These are phyloP conservation scores for Talaromyces liani DNA, from an alignment of 495 filamentous ascomycete species.

Conservation along the genomic window DNA sequence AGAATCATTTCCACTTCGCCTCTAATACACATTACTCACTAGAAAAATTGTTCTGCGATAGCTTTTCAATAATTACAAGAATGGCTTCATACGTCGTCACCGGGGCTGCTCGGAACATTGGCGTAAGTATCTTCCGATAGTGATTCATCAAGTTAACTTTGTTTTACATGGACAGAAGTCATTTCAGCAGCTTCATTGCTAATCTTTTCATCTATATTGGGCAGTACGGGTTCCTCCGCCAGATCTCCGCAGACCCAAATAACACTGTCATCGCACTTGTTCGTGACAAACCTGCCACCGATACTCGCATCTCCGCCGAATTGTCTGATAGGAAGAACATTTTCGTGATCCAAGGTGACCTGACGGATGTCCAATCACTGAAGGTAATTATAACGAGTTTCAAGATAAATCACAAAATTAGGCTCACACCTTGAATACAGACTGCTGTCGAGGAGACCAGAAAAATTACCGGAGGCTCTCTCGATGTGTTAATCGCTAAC, in stretches of 20 bases:
- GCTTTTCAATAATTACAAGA: neutral
- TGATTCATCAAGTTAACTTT: neutral
- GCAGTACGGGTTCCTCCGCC: constrained; percentile 32
- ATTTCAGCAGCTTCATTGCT: neutral
- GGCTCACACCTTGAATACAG: neutral
- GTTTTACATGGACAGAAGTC: neutral
- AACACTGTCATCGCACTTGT: constrained; percentile 37
- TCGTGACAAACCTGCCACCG: constrained; percentile 28
- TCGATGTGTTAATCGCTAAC: neutral
- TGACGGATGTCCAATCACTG: constrained; percentile 28
- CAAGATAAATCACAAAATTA: neutral
- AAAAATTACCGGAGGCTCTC: neutral
- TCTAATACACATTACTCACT: neutral
- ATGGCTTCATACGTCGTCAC: constrained; percentile 31
- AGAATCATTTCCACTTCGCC: neutral
- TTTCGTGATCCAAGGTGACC: constrained; percentile 40
- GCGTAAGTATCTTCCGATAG: constrained; percentile 18
- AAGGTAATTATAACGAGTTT: constrained; percentile 16
- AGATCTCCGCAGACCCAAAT: constrained; percentile 26
- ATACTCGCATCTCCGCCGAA: constrained; percentile 17
- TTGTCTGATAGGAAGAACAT: constrained; percentile 29
- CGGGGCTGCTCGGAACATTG: constrained; percentile 32
- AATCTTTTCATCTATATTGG: neutral
- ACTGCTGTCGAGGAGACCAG: neutral
- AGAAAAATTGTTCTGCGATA: too few relatives aligned